phyloP scores from a whole-genome alignment of 2,329 filamentous ascomycete genomes.

The Ascochyta pisi region DNA sequence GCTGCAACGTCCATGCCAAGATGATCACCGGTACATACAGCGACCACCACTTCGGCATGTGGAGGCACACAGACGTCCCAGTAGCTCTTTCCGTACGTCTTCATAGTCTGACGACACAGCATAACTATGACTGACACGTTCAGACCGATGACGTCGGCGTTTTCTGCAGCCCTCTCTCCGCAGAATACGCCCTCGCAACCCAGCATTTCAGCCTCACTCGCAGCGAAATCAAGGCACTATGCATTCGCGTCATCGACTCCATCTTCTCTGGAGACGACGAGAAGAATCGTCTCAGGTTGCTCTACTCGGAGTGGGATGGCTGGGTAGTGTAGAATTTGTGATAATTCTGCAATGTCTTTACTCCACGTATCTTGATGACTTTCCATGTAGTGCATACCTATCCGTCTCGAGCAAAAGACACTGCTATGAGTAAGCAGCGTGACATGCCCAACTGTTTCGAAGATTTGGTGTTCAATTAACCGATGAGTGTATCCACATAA shows the following conservation, averaged over 20 bases:
- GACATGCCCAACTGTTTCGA: not conserved
- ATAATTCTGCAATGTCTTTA: not conserved
- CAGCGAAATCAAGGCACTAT: constrained; percentile 60
- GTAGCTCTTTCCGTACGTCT: constrained; percentile 72
- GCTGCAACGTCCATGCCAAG: constrained; percentile 79
- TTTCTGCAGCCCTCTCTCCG: constrained; percentile 71
- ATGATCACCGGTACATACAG: constrained; percentile 71
- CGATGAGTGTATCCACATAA: too few relatives aligned
- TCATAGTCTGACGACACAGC: not conserved
- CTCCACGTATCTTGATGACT: not conserved
- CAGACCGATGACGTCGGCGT: too few relatives aligned
- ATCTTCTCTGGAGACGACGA: constrained; percentile 73
- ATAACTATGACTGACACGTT: constrained; percentile 15
- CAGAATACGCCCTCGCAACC: constrained; percentile 77
- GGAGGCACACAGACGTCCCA: constrained; percentile 63
- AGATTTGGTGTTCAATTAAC: not conserved
- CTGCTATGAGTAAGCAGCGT: not conserved
- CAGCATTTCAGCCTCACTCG: constrained; percentile 69
- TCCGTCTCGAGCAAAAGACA: too few relatives aligned
- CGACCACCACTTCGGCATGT: constrained; percentile 80
- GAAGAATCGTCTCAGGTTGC: constrained; percentile 58
- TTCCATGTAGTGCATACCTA: not conserved
- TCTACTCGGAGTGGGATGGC: constrained; percentile 34
- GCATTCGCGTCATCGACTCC: constrained; percentile 65
- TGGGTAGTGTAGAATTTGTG: constrained; percentile 8